Base-by-base conservation (phyloP, 805 yeast species). In the Suhomyces sp. region DNA sequence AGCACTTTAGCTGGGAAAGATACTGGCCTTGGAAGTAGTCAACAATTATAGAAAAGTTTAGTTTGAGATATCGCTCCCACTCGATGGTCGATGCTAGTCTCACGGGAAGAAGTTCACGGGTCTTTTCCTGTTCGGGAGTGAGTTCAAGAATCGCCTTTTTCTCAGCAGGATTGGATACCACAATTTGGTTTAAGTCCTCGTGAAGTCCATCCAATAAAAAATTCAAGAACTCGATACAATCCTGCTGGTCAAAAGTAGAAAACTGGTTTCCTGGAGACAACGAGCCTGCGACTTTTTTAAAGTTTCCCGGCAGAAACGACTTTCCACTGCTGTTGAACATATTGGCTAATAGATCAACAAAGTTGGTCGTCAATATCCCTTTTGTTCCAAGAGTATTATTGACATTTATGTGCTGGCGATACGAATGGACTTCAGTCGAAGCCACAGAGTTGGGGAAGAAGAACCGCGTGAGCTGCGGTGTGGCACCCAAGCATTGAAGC, bases 11-110 rank as follows among this genome's bases (percentile, higher is more conserved):
- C 49, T 82, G 85, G n/a, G 96, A 87, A 46, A 87, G 78, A 60
- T 86, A 87, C 67, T 92, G 97, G 1, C 97, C 98, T 64, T 89
- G 96, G 65, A 89, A 89, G 48, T 83, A 78, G 58, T 88, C 92
- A 2, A 88, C 94, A 21, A 92, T 79, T 1, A 85, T 77, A 39
- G 97, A 89, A 57, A 86, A 84, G 63, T 92, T 90, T 19, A 88
- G 79, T 52, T 83, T 84, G 50, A 89, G 71, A 64, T 90, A 90
- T 52, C 96, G 73, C 61, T 89, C 96, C 98, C 98, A 92, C 64
- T 92, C 97, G 47, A 90, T 82, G 0, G 94, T 81, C 0, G 96
- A 85, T 0, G 96, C 97, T 22, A 87, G 74, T 52, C 97, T 76
- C 2, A 90, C 77, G 0, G 96, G 87, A 61, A 89, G 68, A 24